Evolutionary conservation across 345 rosid genomes (phyloP).

Genomic region (Streptanthus diversifolius): DNA sequence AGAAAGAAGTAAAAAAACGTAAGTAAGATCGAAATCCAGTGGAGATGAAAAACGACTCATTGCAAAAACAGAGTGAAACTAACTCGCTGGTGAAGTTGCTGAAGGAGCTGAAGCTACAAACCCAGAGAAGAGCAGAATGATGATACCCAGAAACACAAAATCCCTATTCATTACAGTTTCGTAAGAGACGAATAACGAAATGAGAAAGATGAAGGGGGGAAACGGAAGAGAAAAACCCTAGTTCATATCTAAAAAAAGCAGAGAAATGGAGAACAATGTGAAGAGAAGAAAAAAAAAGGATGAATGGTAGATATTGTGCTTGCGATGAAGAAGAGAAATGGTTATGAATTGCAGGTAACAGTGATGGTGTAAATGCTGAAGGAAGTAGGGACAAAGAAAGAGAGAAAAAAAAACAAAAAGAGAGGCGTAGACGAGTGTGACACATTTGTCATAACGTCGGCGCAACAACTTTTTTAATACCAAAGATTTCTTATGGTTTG

Average conservation of each 20-base stretch:
- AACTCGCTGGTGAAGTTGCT: conserved; percentile 77
- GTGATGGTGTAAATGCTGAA: conserved; percentile 10
- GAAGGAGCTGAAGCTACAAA: conserved; percentile 58
- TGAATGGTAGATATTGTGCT: background rate
- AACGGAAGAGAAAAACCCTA: conserved; percentile 15
- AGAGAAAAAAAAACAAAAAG: background rate
- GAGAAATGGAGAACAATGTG: conserved; percentile 4
- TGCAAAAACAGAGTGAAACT: conserved; percentile 35
- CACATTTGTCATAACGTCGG: conserved; percentile 33
- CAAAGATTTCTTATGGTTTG: background rate
- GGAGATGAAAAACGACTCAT: background rate
- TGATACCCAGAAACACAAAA: conserved; percentile 42
- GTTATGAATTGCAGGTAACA: background rate
- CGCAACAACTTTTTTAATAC: background rate
- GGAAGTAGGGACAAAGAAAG: conserved; percentile 2
- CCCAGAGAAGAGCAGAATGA: conserved; percentile 48
- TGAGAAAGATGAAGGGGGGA: background rate
- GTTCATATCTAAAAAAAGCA: conserved; percentile 5
- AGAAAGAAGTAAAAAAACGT: background rate
- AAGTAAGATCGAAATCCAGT: conserved; percentile 18
- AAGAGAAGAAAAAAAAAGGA: background rate
- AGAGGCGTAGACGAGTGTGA: conserved; percentile 18
- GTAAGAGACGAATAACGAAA: background rate
- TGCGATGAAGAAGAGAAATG: background rate
- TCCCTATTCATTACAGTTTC: conserved; percentile 43